Evolutionary conservation across 352 stramenopile genomes (phyloP), one percentile per base, ranked within the genome.

Genomic region (Phytophthora tubulina): DNA sequence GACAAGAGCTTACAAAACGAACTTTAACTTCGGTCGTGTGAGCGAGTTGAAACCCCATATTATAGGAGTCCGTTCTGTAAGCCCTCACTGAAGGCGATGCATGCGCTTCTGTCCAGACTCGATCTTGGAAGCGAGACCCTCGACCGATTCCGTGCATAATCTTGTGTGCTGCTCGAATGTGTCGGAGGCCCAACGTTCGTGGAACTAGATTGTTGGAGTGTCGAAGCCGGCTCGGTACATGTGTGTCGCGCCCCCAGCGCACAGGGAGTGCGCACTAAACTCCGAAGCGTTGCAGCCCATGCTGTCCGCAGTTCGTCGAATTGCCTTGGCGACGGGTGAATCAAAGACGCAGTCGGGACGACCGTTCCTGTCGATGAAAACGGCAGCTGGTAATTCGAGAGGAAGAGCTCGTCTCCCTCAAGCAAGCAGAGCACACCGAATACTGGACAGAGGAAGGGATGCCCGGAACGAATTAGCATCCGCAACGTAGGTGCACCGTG

Each of bases 1-100:
- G 39, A 46, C 39, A 46, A 46, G n/a, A 59, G 52, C 52, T 59
- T 64, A 64, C 46, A 44, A 44, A 53, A 48, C 48, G 35, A 59
- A 59, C 52, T 59, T 46, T 35, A 59, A 48, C 52, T 21, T 49
- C 33, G 17, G 21, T n/a, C 8, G n/a, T 35, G n/a, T 21, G 14
- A 49, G 30, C 56, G 27, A 59, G 48, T 46, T 63, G 42, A 54
- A 48, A 30, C 55, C 6, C 55, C 31, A 30, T 48, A 27, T 6
- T 41, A 11, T 6, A 41, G 35, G 46, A 36, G 55, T 27, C 46
- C 36, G 33, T 33, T 46, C 59, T 15, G 59, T 48, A 52, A 52
- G 57, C 54, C 45, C 39, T 68, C 33, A 55, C 50, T 60, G 49
- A 60, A 67, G 49, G 17, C 13, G 11, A 15, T 51, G 30, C 32